These are phyloP conservation scores for Vinca major DNA, from an alignment of 305 asterid species.

Conservation along the genomic window DNA sequence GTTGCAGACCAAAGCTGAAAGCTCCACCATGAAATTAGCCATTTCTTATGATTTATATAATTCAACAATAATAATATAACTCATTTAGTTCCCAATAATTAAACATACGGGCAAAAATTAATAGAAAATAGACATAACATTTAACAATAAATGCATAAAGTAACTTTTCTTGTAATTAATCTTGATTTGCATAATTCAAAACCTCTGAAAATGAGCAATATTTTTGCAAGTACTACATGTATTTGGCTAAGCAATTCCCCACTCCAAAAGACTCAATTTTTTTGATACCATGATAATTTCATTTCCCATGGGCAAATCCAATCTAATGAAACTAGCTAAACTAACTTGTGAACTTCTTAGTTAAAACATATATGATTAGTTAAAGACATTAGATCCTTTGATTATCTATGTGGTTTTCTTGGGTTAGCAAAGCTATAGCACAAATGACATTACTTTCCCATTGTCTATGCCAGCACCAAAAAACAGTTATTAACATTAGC, in stretches of 20 bases:
- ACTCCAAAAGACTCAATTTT: not conserved
- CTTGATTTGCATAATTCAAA: not conserved
- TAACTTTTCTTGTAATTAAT: no score
- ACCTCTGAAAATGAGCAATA: not conserved
- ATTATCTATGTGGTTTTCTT: no score
- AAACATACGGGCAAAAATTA: no score
- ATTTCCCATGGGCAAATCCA: constrained; percentile 7
- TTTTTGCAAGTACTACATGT: not conserved
- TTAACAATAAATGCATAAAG: no score
- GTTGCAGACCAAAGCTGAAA: not conserved
- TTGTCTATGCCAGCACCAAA: no score
- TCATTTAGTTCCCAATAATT: no score
- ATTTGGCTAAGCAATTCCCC: not conserved
- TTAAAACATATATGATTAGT: not conserved
- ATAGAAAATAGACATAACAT: no score
- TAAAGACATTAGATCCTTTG: constrained; percentile 10
- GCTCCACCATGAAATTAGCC: not conserved
- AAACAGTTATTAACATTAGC: no score
- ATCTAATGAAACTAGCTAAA: constrained; percentile 4
- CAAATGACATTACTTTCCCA: no score
- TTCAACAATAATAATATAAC: no score
- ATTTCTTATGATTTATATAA: no score
- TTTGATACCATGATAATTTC: not conserved
- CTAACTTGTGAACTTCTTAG: not conserved
- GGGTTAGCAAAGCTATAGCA: no score